A percentile compares a stretch with the other conserved stretches of the same genome.
These are phyloP conservation scores for Thoreauomyces humboldtii DNA, from an alignment of 192 early-diverging fungal species.

Conservation along the genomic window DNA sequence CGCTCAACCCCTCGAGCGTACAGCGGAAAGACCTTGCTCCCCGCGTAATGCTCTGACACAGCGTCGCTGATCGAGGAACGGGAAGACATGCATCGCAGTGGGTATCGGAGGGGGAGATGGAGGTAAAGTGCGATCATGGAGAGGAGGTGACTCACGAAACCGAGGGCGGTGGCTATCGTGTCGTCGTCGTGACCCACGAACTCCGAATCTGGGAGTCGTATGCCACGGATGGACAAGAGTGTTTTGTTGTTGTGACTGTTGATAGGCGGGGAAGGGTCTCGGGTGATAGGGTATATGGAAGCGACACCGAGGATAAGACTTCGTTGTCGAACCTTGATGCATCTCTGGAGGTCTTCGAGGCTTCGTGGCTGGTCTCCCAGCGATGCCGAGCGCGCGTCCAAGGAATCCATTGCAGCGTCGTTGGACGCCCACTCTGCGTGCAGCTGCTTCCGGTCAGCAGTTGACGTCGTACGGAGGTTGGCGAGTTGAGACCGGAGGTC, in stretches of 20 bases:
- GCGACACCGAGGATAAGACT: slow-evolving; percentile 22
- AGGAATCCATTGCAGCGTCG: not conserved
- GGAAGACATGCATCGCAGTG: slow-evolving; percentile 72
- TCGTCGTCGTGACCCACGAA: slow-evolving; percentile 51
- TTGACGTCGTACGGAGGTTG: not conserved
- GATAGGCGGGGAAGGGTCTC: slow-evolving; percentile 8
- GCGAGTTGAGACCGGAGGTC: not conserved
- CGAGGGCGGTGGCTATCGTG: slow-evolving; percentile 63
- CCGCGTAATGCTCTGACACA: slow-evolving; percentile 27
- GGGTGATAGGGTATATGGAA: slow-evolving; percentile 37
- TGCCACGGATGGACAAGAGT: slow-evolving; percentile 30
- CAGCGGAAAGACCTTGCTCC: slow-evolving; percentile 65
- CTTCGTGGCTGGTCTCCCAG: not conserved
- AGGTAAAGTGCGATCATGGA: slow-evolving; percentile 70
- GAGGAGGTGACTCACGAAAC: slow-evolving; percentile 67
- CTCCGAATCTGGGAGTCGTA: slow-evolving; percentile 42
- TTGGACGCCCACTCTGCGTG: not conserved
- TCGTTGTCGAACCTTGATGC: slow-evolving; percentile 6
- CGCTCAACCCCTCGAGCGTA: slow-evolving; percentile 65
- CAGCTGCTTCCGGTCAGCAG: not conserved
- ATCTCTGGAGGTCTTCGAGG: not conserved
- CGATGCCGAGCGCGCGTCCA: not conserved
- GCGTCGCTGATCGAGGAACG: slow-evolving; percentile 57
- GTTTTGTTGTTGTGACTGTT: slow-evolving; percentile 3
- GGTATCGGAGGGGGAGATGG: slow-evolving; percentile 67